Base-by-base conservation (phyloP, 106 monocot genomes). In the Xerophyta viscosa region DNA sequence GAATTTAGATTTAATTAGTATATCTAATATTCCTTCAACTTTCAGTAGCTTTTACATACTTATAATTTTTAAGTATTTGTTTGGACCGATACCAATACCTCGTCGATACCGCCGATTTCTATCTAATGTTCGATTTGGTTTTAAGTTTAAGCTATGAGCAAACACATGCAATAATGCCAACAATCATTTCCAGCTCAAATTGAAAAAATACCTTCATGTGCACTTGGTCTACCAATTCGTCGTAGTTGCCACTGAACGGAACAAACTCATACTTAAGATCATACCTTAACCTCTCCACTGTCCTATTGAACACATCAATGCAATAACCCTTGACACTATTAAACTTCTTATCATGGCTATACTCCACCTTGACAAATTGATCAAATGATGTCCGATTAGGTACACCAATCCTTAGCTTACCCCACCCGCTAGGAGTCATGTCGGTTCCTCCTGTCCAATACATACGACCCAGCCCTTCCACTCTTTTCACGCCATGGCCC, bases 281-380 rank as follows among this genome's bases (percentile, higher is more conserved):
- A 22, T 60, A 48, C 2, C 31, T 48, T 15, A 60, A 33, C 17
- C 12, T 8, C 30, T 60, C 23, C 18, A 60, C 8, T 1, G 29
- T 60, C 29, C 29, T 21, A 20, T 31, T 9, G 1, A 60, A 60
- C 13, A 60, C 47, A 22, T 47, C 60, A 15, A 60, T 48, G 60
- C 60, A 60, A 31, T 46, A 47, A 17, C 60, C 60, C 12, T 45
- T 60, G 1, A 60, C 47, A 11, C 0, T 10, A 18, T 33, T 47
- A 20, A 60, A 26, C 29, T 31, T 48, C 14, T 47, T 20, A 1
- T 20, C 21, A 0, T 47, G 11, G 2, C 46, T 11, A 11, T 60
- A 60, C 29, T 60, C 46, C 29, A 60, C 60, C 48, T 60, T 46
- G 27, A 60, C 60, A 29, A 60, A 60, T 19, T 47, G 60, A 31